Evolutionary conservation across 1,284 basidiomycete species (phyloP).

Genomic region (Heterobasidion irregulare): DNA sequence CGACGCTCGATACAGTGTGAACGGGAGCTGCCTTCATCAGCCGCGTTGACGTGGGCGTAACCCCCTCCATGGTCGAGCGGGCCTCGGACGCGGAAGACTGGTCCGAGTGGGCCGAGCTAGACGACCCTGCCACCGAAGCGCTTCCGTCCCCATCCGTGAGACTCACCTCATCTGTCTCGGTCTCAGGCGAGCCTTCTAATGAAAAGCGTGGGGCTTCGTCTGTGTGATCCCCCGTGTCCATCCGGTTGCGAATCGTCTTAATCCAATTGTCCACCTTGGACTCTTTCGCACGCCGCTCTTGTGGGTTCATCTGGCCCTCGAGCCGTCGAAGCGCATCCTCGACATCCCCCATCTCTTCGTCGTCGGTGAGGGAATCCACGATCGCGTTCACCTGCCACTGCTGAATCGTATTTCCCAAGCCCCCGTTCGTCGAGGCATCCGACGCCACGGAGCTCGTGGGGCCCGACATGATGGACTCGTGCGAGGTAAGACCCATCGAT

Average conservation of each 20-base stretch:
- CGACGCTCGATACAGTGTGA: slow-evolving; percentile 21
- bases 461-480: slow-evolving; percentile 40
- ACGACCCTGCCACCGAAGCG: slow-evolving; percentile 5
- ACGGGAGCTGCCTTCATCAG: not conserved
- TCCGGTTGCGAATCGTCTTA: slow-evolving; percentile 56
- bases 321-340: slow-evolving; percentile 71
- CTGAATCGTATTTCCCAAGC: slow-evolving; percentile 48
- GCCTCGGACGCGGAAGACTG: slow-evolving; percentile 4
- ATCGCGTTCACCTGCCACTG: slow-evolving; percentile 78
- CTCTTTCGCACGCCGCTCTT: slow-evolving; percentile 59
- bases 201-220: slow-evolving; percentile 44
- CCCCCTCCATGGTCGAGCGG: slow-evolving; percentile 5
- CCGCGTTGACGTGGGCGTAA: slow-evolving; percentile 8
- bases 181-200: slow-evolving; percentile 35
- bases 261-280: slow-evolving; percentile 80
- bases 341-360: slow-evolving; percentile 69
- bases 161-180: slow-evolving; percentile 17
- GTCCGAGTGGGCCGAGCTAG: slow-evolving; percentile 8
- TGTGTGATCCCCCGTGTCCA: slow-evolving; percentile 52
- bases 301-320: slow-evolving; percentile 76
- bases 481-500: slow-evolving; percentile 63
- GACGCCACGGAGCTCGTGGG: slow-evolving; percentile 33
- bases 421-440: slow-evolving; percentile 28
- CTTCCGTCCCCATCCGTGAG: slow-evolving; percentile 4
- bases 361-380: slow-evolving; percentile 67